Evolutionary conservation across 2,329 filamentous ascomycete species (phyloP).

Genomic region (Epichloe uncinata): DNA sequence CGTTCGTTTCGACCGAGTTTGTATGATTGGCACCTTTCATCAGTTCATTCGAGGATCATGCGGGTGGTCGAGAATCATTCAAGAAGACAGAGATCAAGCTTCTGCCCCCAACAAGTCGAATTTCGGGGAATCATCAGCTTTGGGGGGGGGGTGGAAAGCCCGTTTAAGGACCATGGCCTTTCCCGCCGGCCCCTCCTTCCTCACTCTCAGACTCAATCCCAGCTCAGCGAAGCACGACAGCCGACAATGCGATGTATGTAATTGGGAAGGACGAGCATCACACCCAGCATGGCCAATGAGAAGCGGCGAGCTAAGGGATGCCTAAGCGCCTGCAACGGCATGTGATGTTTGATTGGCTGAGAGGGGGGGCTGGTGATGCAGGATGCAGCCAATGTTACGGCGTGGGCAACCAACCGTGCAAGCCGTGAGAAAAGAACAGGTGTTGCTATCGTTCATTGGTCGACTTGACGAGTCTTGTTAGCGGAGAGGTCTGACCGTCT

Average conservation of each 20-base stretch:
- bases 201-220: not conserved
- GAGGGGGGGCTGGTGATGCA: slow-evolving; percentile 8
- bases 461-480: too few relatives aligned
- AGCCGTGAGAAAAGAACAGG: too few relatives aligned
- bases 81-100: not conserved
- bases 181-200: not conserved
- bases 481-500: too few relatives aligned
- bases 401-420: too few relatives aligned
- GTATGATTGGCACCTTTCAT: not conserved
- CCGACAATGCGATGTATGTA: slow-evolving; percentile 7
- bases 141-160: slow-evolving; percentile 13
- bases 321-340: slow-evolving; percentile 21
- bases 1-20: not conserved
- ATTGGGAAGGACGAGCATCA: slow-evolving; percentile 4
- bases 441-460: too few relatives aligned
- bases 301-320: slow-evolving; percentile 7
- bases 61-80: not conserved
- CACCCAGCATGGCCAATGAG: slow-evolving; percentile 15
- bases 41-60: not conserved
- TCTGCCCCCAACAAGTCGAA: not conserved
- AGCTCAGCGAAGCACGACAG: not conserved
- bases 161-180: slow-evolving; percentile 4
- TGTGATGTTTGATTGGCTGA: slow-evolving; percentile 15
- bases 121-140: slow-evolving; percentile 3
- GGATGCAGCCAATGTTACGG: slow-evolving; percentile 12